These are phyloP conservation scores for Backusella tuberculispora DNA, from an alignment of 192 early-diverging fungal species.

Conservation along the genomic window DNA sequence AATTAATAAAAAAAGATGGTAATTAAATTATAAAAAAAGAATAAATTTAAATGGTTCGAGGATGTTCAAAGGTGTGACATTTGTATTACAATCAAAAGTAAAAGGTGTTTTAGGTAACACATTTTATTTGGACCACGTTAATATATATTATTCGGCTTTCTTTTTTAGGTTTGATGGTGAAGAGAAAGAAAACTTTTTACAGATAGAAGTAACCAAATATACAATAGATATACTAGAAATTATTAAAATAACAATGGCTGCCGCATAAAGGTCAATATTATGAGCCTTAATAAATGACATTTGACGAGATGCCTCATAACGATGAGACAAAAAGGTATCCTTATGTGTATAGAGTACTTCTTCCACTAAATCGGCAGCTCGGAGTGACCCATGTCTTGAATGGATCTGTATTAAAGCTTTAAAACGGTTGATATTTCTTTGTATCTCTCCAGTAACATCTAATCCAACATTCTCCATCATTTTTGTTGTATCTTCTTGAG, in stretches of 20 bases:
- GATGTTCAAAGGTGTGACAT: neutral
- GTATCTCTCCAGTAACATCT: neutral
- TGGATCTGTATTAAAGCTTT: constrained; percentile 20
- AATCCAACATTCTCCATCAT: neutral
- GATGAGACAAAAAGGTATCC: neutral
- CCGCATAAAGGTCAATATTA: neutral
- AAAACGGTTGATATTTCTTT: neutral
- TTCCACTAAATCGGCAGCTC: constrained; percentile 30
- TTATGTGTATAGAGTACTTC: constrained; percentile 27
- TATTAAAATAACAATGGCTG: neutral
- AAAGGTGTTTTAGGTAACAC: neutral
- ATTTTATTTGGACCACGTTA: neutral
- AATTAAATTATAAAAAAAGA: constrained; percentile 10
- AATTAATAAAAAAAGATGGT: neutral
- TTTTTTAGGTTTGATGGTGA: neutral
- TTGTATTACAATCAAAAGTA: neutral
- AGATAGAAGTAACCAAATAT: neutral
- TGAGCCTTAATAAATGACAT: neutral
- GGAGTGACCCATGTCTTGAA: constrained; percentile 1
- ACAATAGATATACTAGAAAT: neutral
- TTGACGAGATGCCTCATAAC: neutral
- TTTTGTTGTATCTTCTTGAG: neutral
- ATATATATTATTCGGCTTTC: neutral
- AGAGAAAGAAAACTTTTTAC: neutral
- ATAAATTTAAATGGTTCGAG: constrained; percentile 9